phyloP scores from a whole-genome alignment of 2,329 filamentous ascomycete species.

The Eurotiales sp. region DNA sequence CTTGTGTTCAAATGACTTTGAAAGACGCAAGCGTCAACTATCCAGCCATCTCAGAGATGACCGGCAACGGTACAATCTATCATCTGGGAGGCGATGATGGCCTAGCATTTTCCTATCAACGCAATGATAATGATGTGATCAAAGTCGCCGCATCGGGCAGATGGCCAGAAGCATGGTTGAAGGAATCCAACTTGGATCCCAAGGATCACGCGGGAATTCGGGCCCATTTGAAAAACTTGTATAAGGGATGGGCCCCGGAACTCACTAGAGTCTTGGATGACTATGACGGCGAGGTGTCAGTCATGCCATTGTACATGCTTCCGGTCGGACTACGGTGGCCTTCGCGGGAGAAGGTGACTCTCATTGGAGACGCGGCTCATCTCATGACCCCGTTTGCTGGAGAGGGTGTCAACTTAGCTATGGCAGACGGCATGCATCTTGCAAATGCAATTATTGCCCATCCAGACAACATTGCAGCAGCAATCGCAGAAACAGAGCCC shows the following conservation, averaged over 20 bases:
- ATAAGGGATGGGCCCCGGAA: conserved; percentile 14
- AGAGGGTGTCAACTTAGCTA: conserved; percentile 22
- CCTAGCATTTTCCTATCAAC: conserved; percentile 22
- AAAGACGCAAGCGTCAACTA: conserved; percentile 19
- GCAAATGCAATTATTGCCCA: conserved; percentile 12
- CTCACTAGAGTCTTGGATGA: conserved; percentile 19
- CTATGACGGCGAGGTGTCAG: conserved; percentile 11
- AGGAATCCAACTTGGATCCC: conserved; percentile 3
- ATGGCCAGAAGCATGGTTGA: conserved; percentile 14
- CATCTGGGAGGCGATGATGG: conserved; percentile 14
- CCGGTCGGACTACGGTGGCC: conserved; percentile 23
- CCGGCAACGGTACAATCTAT: conserved; percentile 23
- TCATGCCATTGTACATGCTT: conserved; percentile 22
- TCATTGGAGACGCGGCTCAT: conserved; percentile 27
- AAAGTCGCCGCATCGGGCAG: conserved; percentile 11
- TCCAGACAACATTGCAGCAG: conserved; percentile 10
- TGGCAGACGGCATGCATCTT: conserved; percentile 15
- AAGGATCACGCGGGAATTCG: conserved; percentile 4
- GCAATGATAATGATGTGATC: conserved; percentile 22
- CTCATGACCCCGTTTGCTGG: conserved; percentile 28
- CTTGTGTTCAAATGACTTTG: conserved; percentile 18
- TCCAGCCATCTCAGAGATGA: conserved; percentile 19
- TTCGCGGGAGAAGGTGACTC: conserved; percentile 20
- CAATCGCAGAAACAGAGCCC: conserved; percentile 5
- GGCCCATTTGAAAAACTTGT: conserved; percentile 10